Conservation (phyloP, 1,139 yeast species). For the Pichia sp. region DNA sequence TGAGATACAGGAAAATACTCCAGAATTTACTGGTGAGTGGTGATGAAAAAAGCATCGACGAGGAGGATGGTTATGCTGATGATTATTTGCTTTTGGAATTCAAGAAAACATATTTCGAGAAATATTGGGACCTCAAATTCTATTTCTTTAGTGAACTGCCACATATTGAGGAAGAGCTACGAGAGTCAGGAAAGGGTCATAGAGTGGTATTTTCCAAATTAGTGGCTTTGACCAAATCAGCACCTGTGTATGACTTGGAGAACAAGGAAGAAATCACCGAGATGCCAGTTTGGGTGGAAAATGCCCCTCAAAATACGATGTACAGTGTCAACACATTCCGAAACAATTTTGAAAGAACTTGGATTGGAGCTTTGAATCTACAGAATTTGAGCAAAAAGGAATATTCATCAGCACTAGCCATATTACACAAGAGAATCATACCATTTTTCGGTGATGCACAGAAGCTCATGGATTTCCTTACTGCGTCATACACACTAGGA, state of each 20-base stretch:
- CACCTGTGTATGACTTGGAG: constrained; percentile 30
- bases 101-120: constrained; percentile 47
- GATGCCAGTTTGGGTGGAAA: constrained; percentile 33
- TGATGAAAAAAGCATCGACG: constrained; percentile 33
- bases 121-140: constrained; percentile 62
- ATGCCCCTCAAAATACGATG: constrained; percentile 44
- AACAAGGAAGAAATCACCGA: constrained; percentile 35
- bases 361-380: constrained; percentile 52
- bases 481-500: constrained; percentile 65
- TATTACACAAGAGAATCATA: constrained; percentile 78
- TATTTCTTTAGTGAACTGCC: constrained; percentile 48
- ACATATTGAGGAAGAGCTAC: constrained; percentile 19
- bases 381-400: constrained; percentile 42
- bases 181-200: constrained; percentile 18
- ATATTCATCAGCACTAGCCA: constrained; percentile 62
- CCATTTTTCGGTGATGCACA: constrained; percentile 81
- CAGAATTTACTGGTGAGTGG: constrained; percentile 39
- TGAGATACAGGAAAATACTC: constrained; percentile 48
- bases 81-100: constrained; percentile 60
- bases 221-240: constrained; percentile 37
- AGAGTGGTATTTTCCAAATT: constrained; percentile 38
- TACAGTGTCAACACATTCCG: constrained; percentile 57
- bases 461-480: constrained; percentile 84
- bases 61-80: constrained; percentile 46
- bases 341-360: constrained; percentile 62